Evolutionary conservation across 1,139 yeast genomes (phyloP), one percentile per base, ranked within the genome.

Genomic region (Yamadazyma diospyri): DNA sequence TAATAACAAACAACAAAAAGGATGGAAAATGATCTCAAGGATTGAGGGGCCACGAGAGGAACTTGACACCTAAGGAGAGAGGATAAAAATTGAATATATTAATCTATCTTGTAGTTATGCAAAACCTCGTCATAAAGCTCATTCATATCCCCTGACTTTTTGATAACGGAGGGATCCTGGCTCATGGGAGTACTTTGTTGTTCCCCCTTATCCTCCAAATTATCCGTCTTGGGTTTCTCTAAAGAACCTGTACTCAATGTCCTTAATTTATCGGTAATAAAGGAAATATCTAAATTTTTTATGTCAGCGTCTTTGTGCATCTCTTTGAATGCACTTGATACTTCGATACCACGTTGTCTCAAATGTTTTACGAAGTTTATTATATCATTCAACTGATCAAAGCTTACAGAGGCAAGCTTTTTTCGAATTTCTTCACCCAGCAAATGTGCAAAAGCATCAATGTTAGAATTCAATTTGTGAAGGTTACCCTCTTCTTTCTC

Each of bases 391-490:
- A 81, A 63, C 49, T 80, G 84, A 13, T 65, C 61, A 6, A 77
- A 59, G 39, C 72, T 62, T 19, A 60, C 53, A 16, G 55, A 64
- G 38, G 71, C 45, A 29, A 82, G 55, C 28, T 68, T 64, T 28
- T 70, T 61, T 31, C 78, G 67, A 32, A 81, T 66, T 27, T 71
- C 69, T 27, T 78, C 83, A 24, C 80, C 78, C 25, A 76, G 63
- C 31, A 65, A 44, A 2, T 59, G 51, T 11, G 28, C 36, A 16
- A 38, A 41, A 4, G 50, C 40, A 12, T 18, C 13, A 13, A 30
- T 13, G 5, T 16, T 8, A 2, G 27, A 17, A 23, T 21, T 15
- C 57, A 55, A 45, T 57, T 65, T 59, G 61, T 55, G 33, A 53
- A 41, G 55, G 10, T 66, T 61, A 5, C 74, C 76, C 50, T 64